Percentiles rank a stretch among this genome's conserved stretches.
phyloP scores from a whole-genome alignment of 129 eudicot genomes.

The carrot (Daucus carota) region DH1_v3.0 NC_030387.2:35579501-35580000 shows the following conservation, averaged over 20 bases:
- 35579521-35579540: not conserved
- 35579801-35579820: not conserved
- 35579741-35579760: constrained; percentile 4
- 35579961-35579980: not conserved
- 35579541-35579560: not conserved
- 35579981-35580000: not conserved
- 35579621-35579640: constrained; percentile 3
- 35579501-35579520: not conserved
- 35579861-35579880: too few species aligned
- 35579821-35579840: not conserved
- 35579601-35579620: not conserved
- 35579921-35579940: not conserved
- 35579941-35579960: too few species aligned
- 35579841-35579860: too few species aligned
- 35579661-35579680: constrained; percentile 13
- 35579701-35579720: not conserved
- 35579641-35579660: not conserved
- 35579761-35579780: not conserved
- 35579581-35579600: constrained; percentile 5
- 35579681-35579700: not conserved
- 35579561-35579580: not conserved
- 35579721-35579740: not conserved
- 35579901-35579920: not conserved
- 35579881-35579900: too few species aligned
- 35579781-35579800: not conserved